Evolutionary conservation across 2,329 filamentous ascomycete genomes (phyloP).

Genomic region (Pseudogymnoascus sp.): DNA sequence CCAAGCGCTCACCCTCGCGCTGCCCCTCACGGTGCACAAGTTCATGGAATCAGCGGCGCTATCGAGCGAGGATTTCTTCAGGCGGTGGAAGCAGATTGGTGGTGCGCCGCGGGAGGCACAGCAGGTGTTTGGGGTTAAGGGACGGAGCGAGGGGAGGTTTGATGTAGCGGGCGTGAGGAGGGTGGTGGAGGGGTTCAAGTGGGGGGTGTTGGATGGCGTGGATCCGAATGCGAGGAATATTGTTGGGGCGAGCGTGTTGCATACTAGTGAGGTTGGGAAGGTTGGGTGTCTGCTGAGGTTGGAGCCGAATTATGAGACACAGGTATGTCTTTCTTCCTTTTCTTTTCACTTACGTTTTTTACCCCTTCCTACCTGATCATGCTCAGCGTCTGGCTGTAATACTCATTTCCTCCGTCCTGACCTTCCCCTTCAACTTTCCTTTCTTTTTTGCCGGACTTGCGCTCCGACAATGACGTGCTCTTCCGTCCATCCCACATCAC

Average conservation of each 20-base stretch:
- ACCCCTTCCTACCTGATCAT: not conserved
- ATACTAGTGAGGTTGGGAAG: slow-evolving; percentile 76
- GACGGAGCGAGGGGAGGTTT: slow-evolving; percentile 46
- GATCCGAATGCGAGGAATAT: slow-evolving; percentile 92
- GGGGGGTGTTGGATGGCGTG: slow-evolving; percentile 76
- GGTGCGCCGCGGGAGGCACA: slow-evolving; percentile 81
- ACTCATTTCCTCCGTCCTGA: slow-evolving; percentile 10
- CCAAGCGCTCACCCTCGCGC: slow-evolving; percentile 83
- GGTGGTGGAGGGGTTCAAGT: slow-evolving; percentile 76
- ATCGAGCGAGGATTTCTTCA: slow-evolving; percentile 91
- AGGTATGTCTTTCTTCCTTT: slow-evolving; percentile 51
- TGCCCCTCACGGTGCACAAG: slow-evolving; percentile 84
- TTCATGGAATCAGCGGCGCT: slow-evolving; percentile 93
- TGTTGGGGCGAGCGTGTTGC: slow-evolving; percentile 81
- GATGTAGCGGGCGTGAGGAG: slow-evolving; percentile 62
- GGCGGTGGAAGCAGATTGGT: slow-evolving; percentile 97
- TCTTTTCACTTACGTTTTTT: not conserved
- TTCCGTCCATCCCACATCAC: not conserved
- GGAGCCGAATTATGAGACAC: slow-evolving; percentile 87
- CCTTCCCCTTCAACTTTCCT: not conserved
- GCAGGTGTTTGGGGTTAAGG: slow-evolving; percentile 64
- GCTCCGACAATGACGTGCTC: not conserved
- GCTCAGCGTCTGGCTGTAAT: too few species aligned
- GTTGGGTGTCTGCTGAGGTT: slow-evolving; percentile 87
- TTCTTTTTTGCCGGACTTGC: not conserved